Evolutionary conservation across 2,329 filamentous ascomycete species (phyloP), one percentile per base, ranked within the genome.

Genomic region (Fusarium floridanum): DNA sequence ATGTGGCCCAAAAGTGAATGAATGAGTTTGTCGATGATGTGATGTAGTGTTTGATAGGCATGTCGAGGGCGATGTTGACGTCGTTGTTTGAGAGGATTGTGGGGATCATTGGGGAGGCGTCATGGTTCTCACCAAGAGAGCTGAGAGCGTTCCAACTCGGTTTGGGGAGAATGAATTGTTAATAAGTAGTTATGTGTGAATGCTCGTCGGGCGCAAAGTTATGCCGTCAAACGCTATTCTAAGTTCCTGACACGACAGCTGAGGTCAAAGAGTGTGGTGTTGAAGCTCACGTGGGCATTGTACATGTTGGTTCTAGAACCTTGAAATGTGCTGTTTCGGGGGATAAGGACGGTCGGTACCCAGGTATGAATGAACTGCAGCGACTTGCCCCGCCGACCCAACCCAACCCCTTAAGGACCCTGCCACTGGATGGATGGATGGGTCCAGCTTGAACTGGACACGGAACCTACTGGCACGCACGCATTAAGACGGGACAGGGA

Each of bases 361-460:
- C 53, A 37, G 53, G 53, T 50, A 62, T 64, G 32, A 27, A 64
- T 67, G 37, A 34, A 56, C 32, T 55, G 64, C 32, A 67, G 50
- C 32, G 36, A 63, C 71, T 32, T 75, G 68, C 72, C 72, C 72
- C 72, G 61, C 68, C 64, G 71, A 63, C 37, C 34, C 39, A 66
- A 24, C 71, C 72, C 72, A 66, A 24, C 71, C 72, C 72, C 72
- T 72, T 61, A 74, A 74, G 41, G 39, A 61, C 41, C n/a, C 50
- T 56, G 45, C 27, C 36, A 56, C 60, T 63, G 59, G 32, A 64
- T 68, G 68, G 16, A 50, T 50, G 43, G 43, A 48, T 48, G 43
- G 43, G 22, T 24, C 22, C 45, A 50, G 45, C 66, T 61, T 69
- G 53, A 57, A 37, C 32, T 57, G 48, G 67, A 45, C 68, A 48